Percentiles rank a stretch among this genome's conserved stretches.
Evolutionary conservation across 768 basidiomycete species (phyloP).

Genomic region (Krasilnikovozyma curviuscula): DNA sequence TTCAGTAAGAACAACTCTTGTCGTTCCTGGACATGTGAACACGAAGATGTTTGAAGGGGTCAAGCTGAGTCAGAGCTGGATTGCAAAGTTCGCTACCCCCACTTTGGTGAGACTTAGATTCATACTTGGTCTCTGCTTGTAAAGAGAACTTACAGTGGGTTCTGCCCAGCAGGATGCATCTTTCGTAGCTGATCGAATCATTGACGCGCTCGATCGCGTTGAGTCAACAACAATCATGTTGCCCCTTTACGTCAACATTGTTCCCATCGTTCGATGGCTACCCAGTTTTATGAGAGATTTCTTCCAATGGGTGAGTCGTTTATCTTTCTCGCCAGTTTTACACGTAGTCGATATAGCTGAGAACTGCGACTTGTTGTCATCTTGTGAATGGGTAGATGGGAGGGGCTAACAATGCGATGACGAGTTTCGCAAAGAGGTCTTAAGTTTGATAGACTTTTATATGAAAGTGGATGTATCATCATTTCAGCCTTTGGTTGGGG

Average conservation of each 20-base stretch:
- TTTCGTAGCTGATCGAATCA: slow-evolving; percentile 19
- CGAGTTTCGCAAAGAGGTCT: too few species aligned
- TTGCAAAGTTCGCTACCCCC: slow-evolving; percentile 57
- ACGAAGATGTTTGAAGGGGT: slow-evolving; percentile 55
- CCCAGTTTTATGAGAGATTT: too few species aligned
- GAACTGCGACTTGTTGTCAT: too few species aligned
- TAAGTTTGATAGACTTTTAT: too few species aligned
- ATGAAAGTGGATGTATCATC: too few species aligned
- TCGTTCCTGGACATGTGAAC: slow-evolving; percentile 57
- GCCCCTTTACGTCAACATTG: slow-evolving; percentile 42
- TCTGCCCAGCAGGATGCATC: slow-evolving; percentile 52
- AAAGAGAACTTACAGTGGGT: slow-evolving; percentile 59
- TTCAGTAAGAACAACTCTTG: slow-evolving; percentile 58
- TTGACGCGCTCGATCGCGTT: slow-evolving; percentile 13
- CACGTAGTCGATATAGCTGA: too few species aligned
- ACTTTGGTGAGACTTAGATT: slow-evolving; percentile 51
- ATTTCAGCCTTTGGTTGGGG: too few species aligned
- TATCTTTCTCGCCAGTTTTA: too few species aligned
- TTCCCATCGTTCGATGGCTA: slow-evolving; percentile 37
- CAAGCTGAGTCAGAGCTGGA: slow-evolving; percentile 32
- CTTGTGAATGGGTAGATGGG: too few species aligned
- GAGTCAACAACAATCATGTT: not conserved
- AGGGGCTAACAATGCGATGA: too few species aligned
- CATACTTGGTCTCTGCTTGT: slow-evolving; percentile 57
- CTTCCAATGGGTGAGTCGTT: slow-evolving; percentile 51